Base-by-base conservation (phyloP, 2,329 filamentous ascomycete genomes). In the Diplodia scrobiculata region DNA sequence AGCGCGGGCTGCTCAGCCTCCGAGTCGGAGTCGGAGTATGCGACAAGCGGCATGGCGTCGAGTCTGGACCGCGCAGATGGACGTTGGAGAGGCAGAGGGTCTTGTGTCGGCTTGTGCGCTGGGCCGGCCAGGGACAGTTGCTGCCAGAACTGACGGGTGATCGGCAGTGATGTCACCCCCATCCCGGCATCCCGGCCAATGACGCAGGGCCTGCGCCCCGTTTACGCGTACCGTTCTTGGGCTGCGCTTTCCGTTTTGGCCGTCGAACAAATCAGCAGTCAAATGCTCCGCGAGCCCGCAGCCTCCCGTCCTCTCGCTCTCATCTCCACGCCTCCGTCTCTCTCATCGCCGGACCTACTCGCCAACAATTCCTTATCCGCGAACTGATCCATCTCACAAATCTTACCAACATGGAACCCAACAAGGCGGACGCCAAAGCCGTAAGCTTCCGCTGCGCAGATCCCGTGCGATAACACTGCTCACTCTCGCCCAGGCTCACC, bases 1-100 rank as follows among this genome's bases (percentile, higher is more conserved):
- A 45, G 38, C 32, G 55, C 53, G 19, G 45, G 25, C 29, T 14
- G 47, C 75, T 68, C 67, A 50, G 70, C 68, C 64, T 74, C 67
- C 53, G 72, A 72, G 70, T 83, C 78, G 68, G 76, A 74, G 68
- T 80, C 76, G 36, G 83, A 86, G 75, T 92, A 92, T 71, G 86
- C 83, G 69, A 91, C 88, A 38, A 91, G 81, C 65, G 82, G 79
- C 63, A 38, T 55, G 45, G 27, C 25, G 60, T 50, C 41, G n/a
- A 45, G 51, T 25, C 52, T 27, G 38, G 52, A 53, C 25, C 38
- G 60, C 9, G 21, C 21, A 27, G 48, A 27, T 17, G 45, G 41
- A 14, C 7, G 27, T 11, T 29, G 25, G 34, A 13, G 34, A 11
- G 34, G 10, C 25, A 25, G 25, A 25, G 25, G 25, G 25, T 25